Evolutionary conservation across 352 stramenopile species (phyloP).

Genomic region (Pythium brachiatum): DNA sequence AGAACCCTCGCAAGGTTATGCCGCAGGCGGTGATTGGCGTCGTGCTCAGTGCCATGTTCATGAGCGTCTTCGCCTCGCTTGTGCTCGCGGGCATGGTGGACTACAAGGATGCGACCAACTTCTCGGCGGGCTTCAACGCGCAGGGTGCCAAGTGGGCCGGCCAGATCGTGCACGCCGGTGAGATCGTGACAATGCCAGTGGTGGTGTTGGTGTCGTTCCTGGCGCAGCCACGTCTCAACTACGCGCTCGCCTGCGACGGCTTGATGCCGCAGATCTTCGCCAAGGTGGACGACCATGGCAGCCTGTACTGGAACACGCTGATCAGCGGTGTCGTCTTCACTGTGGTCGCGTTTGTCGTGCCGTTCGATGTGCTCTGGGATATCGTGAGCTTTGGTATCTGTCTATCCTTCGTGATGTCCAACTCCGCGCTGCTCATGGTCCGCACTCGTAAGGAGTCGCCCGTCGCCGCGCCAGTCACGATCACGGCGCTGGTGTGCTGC

Average conservation of each 20-base stretch:
- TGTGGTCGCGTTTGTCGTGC: conserved; percentile 61
- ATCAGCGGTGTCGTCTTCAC: conserved; percentile 63
- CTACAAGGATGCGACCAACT: conserved; percentile 25
- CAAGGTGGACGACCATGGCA: conserved; percentile 72
- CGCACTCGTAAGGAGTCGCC: conserved; percentile 55
- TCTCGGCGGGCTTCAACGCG: conserved; percentile 40
- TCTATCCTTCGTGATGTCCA: conserved; percentile 87
- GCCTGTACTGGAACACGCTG: conserved; percentile 77
- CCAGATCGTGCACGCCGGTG: conserved; percentile 50
- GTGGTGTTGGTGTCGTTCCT: conserved; percentile 92
- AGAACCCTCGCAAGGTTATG: conserved; percentile 73
- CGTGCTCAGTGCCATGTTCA: conserved; percentile 66
- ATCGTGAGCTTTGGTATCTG: conserved; percentile 87
- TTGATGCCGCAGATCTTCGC: conserved; percentile 90
- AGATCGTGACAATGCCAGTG: conserved; percentile 89
- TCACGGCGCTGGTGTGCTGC: conserved; percentile 28
- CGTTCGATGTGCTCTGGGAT: conserved; percentile 79
- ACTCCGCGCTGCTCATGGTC: conserved; percentile 67
- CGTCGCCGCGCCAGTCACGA: conserved; percentile 7
- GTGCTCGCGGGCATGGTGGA: conserved; percentile 77
- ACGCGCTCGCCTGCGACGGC: conserved; percentile 89
- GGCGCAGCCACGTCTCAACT: conserved; percentile 91
- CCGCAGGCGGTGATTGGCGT: conserved; percentile 78
- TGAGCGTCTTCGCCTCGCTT: conserved; percentile 71
- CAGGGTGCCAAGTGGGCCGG: conserved; percentile 38